These are phyloP conservation scores for Claviceps sp. DNA, from an alignment of 2,329 filamentous ascomycete species.

Conservation along the genomic window DNA sequence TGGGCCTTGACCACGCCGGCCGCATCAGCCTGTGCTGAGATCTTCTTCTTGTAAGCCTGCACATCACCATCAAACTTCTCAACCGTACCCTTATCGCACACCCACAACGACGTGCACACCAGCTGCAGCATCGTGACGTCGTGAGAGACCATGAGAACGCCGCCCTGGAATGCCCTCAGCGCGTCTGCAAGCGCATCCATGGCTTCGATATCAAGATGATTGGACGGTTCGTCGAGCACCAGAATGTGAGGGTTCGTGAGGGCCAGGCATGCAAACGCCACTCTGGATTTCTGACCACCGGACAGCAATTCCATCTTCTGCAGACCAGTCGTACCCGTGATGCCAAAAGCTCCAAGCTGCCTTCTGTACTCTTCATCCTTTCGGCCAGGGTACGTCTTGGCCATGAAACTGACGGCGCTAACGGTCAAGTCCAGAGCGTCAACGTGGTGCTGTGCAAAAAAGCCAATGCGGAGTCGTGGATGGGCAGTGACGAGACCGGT, in stretches of 20 bases:
- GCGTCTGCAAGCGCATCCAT: constrained; percentile 91
- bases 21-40: constrained; percentile 75
- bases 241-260: constrained; percentile 92
- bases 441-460: constrained; percentile 97
- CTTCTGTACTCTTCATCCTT: constrained; percentile 95
- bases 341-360: constrained; percentile 79
- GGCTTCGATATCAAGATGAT: constrained; percentile 97
- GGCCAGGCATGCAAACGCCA: constrained; percentile 93
- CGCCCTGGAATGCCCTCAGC: constrained; percentile 76
- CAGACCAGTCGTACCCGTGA: constrained; percentile 87
- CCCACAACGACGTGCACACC: constrained; percentile 90
- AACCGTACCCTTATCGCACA: constrained; percentile 86
- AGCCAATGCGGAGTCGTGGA: constrained; percentile 78
- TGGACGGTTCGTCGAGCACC: constrained; percentile 95
- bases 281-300: constrained; percentile 95
- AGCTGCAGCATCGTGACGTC: constrained; percentile 98
- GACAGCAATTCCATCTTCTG: constrained; percentile 93
- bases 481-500: constrained; percentile 78
- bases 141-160: constrained; percentile 97
- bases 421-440: constrained; percentile 83
- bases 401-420: constrained; percentile 92
- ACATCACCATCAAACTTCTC: constrained; percentile 95
- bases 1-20: constrained; percentile 69
- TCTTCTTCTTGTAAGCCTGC: constrained; percentile 94
- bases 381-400: constrained; percentile 76